phyloP scores from a whole-genome alignment of 2,329 filamentous ascomycete species.

The Chrysoporthe cubensis region DNA sequence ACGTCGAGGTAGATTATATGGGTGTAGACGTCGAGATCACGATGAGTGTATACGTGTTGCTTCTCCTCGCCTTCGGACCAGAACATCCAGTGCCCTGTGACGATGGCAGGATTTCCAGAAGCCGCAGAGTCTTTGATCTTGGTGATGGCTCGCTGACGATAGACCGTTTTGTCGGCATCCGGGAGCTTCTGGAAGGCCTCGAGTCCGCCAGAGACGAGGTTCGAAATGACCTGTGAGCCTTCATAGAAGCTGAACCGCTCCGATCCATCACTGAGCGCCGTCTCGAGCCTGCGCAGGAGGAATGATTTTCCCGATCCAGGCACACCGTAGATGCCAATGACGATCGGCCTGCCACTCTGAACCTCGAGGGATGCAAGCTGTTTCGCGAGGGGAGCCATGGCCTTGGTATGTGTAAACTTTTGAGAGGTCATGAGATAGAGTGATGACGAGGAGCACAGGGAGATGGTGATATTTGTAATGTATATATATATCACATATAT shows the following conservation, averaged over 20 bases:
- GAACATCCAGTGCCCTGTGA: background rate
- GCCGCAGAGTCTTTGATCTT: background rate
- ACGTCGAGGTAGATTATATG: background rate
- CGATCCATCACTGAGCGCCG: background rate
- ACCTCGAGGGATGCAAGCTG: background rate
- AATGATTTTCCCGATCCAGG: background rate
- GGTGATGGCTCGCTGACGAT: background rate
- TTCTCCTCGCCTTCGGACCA: background rate
- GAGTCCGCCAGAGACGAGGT: background rate
- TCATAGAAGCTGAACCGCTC: background rate
- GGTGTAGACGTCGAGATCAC: background rate
- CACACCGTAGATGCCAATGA: conserved; percentile 5
- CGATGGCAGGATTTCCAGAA: background rate
- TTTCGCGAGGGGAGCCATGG: background rate
- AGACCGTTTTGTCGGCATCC: background rate
- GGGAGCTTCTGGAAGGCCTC: background rate
- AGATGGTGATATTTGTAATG: background rate
- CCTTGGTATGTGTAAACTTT: background rate
- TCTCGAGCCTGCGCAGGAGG: background rate
- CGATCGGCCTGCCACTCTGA: background rate
- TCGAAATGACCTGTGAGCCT: conserved; percentile 1
- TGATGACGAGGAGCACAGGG: background rate
- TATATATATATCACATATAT: background rate
- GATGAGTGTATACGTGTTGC: background rate
- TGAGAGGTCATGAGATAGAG: background rate